These are phyloP conservation scores for Mycena metata DNA, from an alignment of 768 basidiomycete species.

Conservation along the genomic window DNA sequence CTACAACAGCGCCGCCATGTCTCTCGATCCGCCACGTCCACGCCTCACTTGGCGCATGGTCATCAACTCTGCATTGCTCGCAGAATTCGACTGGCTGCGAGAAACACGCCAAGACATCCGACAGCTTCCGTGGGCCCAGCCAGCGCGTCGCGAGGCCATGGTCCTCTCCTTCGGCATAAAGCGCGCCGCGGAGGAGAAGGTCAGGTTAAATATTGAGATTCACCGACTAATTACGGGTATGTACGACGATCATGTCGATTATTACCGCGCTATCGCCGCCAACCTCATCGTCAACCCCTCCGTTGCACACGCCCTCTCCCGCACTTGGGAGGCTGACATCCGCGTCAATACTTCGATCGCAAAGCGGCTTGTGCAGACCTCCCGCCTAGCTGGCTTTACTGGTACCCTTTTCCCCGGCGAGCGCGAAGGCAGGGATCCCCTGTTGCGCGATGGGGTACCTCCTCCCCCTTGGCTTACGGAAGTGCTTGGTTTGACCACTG, in stretches of 20 bases:
- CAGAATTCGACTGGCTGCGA: background rate
- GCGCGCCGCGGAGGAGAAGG: slow-evolving; percentile 49
- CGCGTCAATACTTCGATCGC: slow-evolving; percentile 2
- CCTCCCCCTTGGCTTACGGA: too few relatives aligned
- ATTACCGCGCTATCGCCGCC: background rate
- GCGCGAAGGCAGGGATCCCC: too few relatives aligned
- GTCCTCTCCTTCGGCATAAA: slow-evolving; percentile 2
- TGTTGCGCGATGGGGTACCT: too few relatives aligned
- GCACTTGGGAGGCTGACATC: background rate
- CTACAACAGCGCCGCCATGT: background rate
- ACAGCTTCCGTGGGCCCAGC: background rate
- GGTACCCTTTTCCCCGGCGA: slow-evolving; percentile 2
- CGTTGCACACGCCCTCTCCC: background rate
- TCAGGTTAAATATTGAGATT: slow-evolving; percentile 49
- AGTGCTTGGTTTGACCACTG: too few relatives aligned
- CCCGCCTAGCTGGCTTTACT: background rate
- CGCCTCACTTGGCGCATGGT: background rate
- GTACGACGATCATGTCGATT: slow-evolving; percentile 40
- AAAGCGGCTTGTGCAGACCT: background rate
- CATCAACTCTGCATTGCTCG: background rate
- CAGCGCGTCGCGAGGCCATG: background rate
- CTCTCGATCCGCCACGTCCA: background rate
- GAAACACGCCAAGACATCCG: slow-evolving; percentile 5
- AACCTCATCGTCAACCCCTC: background rate
- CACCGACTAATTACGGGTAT: slow-evolving; percentile 44